Evolutionary conservation across 176 grass and related monocot species (phyloP).

Genomic region (Ananas comosus): DNA sequence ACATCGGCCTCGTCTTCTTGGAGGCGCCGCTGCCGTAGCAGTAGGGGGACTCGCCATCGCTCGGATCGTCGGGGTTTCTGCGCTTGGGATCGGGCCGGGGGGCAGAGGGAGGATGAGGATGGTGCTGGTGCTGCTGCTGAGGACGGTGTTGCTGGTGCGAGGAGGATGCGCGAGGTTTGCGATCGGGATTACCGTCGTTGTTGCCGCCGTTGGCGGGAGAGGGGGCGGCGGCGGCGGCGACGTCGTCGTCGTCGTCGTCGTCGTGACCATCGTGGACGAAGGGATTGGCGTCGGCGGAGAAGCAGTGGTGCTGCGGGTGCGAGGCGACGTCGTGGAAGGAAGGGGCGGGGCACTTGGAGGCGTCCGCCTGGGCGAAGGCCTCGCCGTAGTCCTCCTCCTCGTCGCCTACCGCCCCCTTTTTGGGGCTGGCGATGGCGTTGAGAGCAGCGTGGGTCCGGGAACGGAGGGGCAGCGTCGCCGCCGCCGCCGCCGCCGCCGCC

Average conservation of each 20-base stretch:
- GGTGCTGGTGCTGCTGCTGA: constrained; percentile 10
- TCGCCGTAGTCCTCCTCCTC: constrained; percentile 15
- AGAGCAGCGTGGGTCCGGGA: neutral
- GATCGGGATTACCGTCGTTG: constrained; percentile 22
- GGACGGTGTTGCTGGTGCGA: neutral
- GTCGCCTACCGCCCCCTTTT: constrained; percentile 3
- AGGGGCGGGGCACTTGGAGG: constrained; percentile 14
- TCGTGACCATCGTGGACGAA: constrained; percentile 34
- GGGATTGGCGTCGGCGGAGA: constrained; percentile 10
- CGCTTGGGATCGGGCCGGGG: constrained; percentile 31
- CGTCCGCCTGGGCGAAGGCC: constrained; percentile 15
- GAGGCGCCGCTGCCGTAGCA: constrained; percentile 40
- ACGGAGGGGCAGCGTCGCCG: constrained; percentile 11
- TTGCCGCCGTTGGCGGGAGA: too few relatives aligned
- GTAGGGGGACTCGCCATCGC: constrained; percentile 68
- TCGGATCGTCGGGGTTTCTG: constrained; percentile 64
- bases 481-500: constrained; percentile 9
- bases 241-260: constrained; percentile 25
- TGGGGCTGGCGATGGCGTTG: constrained; percentile 4
- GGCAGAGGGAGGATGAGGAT: neutral
- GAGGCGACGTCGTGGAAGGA: neutral
- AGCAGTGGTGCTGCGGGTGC: constrained; percentile 17
- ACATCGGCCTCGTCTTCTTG: constrained; percentile 30
- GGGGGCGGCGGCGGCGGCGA: neutral
- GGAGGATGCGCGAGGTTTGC: neutral